These are phyloP conservation scores for Amanita pallidorosea DNA, from an alignment of 768 basidiomycete genomes.

Conservation along the genomic window DNA sequence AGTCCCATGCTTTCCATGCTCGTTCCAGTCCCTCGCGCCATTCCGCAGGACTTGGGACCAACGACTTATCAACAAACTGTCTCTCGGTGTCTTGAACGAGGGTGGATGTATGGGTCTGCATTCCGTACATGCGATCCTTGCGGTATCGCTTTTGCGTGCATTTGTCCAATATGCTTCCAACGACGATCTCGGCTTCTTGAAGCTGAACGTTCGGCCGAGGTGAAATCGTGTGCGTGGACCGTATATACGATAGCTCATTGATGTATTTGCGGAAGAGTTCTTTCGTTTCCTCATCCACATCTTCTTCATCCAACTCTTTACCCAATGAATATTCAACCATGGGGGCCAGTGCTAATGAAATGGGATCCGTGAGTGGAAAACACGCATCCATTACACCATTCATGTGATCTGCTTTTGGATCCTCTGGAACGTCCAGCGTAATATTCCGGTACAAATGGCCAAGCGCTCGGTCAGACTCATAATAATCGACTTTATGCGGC, in stretches of 20 bases:
- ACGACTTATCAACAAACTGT: constrained; percentile 19
- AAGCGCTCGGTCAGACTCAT: constrained; percentile 58
- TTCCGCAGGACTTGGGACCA: constrained; percentile 16
- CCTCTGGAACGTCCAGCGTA: constrained; percentile 19
- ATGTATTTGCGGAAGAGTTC: constrained; percentile 39
- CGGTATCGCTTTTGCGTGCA: constrained; percentile 55
- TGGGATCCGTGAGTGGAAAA: constrained; percentile 23
- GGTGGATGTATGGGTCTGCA: constrained; percentile 44
- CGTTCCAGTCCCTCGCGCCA: constrained; percentile 29
- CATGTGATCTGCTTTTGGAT: constrained; percentile 18
- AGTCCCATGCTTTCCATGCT: constrained; percentile 61
- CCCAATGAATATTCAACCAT: constrained; percentile 20
- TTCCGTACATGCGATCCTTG: constrained; percentile 45
- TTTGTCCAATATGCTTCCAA: constrained; percentile 65
- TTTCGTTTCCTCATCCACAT: constrained; percentile 4
- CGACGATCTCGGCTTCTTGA: constrained; percentile 63
- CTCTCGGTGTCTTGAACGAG: constrained; percentile 41
- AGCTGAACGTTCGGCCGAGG: constrained; percentile 43
- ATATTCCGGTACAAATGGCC: constrained; percentile 64
- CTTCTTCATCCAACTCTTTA: constrained; percentile 12
- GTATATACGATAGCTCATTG: constrained; percentile 63
- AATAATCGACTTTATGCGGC: constrained; percentile 54
- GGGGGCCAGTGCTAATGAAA: constrained; percentile 22
- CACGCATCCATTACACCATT: constrained; percentile 6
- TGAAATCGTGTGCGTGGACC: constrained; percentile 55